phyloP scores from a whole-genome alignment of 1,284 basidiomycete species.

The Agroathelia rolfsii region DNA sequence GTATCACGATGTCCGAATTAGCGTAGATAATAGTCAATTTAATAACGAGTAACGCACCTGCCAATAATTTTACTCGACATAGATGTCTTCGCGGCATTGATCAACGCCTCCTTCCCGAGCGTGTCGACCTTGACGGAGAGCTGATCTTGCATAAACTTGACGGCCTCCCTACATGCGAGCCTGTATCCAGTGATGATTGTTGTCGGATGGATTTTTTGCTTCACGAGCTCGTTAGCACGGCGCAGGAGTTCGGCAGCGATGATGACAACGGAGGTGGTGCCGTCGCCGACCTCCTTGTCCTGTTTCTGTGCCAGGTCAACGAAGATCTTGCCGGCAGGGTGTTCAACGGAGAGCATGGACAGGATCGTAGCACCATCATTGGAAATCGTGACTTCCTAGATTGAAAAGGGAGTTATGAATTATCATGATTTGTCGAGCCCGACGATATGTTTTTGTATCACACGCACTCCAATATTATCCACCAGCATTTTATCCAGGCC shows the following conservation, averaged over 20 bases:
- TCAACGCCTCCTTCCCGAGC: conserved; percentile 83
- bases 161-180: conserved; percentile 94
- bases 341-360: conserved; percentile 83
- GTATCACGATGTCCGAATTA: conserved; percentile 8
- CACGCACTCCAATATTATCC: conserved; percentile 89
- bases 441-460: conserved; percentile 5
- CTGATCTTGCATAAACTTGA: conserved; percentile 98
- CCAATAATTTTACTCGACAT: conserved; percentile 99
- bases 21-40: conserved; percentile 5
- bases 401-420: no score
- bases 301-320: conserved; percentile 99
- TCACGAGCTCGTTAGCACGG: conserved; percentile 95
- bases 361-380: conserved; percentile 99
- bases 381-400: conserved; percentile 97
- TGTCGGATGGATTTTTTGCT: conserved; percentile 97
- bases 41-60: conserved; percentile 53
- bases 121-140: conserved; percentile 91
- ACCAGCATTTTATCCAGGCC: conserved; percentile 98
- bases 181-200: conserved; percentile 99
- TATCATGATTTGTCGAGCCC: no score
- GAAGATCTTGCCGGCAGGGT: conserved; percentile 92
- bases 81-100: conserved; percentile 97
- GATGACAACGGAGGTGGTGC: conserved; percentile 97
- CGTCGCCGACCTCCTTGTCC: conserved; percentile 99
- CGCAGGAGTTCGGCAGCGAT: conserved; percentile 93